Base-by-base conservation (phyloP, 768 basidiomycete genomes). In the Jaapia argillacea region DNA sequence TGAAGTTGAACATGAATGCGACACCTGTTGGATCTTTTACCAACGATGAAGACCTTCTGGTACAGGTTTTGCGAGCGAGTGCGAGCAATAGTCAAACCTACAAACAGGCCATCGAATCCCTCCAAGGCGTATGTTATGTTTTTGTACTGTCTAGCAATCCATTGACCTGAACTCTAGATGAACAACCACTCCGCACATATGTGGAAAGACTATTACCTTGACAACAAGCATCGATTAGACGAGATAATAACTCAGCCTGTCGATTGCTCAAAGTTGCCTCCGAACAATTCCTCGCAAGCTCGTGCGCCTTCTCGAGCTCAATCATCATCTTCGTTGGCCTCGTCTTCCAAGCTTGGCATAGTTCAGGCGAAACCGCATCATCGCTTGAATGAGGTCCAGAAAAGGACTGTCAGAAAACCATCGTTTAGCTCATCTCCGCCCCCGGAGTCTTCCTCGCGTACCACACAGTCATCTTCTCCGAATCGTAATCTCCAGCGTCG, bases 201-300 rank as follows among this genome's bases (percentile, higher is more conserved):
- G 20, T 87, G 84, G 84, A 86, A 85, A 54, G 85, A 87, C 51
- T 85, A 85, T 54, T 87, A 81, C 51, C 68, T 87, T 13, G 81
- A 85, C 45, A 70, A 85, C 52, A 77, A 74, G 45, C 67, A 70
- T 41, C 72, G 75, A 33, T 62, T 86, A 26, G 77, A 85, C 52
- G 59, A 61, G 23, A 53, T 57, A 10, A 55, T 61, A 33, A 10
- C 16, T 10, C 18, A 58, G 41, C n/a, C 28, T 24, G 10, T 23
- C 24, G 13, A 26, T 18, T 31, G 33, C 16, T 38, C 45, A 37
- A 4, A 16, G 4, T 6, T 3, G 7, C 26, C 12, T 2, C 42
- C 42, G 20, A n/a, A n/a, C n/a, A n/a, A n/a, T n/a, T n/a, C n/a
- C n/a, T n/a, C n/a, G n/a, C n/a, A n/a, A n/a, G n/a, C n/a, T n/a